phyloP scores from a whole-genome alignment of 352 stramenopile genomes.

The Phytophthora kernoviae region DNA sequence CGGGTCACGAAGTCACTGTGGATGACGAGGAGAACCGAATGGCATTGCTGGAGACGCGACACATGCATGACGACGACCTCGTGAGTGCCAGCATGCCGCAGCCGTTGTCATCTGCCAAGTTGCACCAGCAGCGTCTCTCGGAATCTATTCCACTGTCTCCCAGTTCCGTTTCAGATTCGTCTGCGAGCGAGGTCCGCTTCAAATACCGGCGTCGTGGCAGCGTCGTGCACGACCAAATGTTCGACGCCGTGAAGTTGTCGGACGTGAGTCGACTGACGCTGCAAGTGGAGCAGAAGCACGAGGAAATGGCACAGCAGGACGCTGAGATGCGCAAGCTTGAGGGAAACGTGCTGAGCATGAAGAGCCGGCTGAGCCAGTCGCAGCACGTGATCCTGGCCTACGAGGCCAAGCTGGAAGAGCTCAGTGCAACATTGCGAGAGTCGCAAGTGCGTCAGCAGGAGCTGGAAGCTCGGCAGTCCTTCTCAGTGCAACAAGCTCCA shows the following conservation, averaged over 20 bases:
- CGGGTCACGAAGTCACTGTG: conserved; percentile 38
- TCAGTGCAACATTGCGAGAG: conserved; percentile 60
- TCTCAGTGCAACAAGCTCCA: conserved; percentile 12
- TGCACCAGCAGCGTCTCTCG: conserved; percentile 9
- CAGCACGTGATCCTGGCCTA: conserved; percentile 73
- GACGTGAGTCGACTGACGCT: conserved; percentile 73
- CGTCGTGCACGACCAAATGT: conserved; percentile 82
- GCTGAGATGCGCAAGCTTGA: conserved; percentile 72
- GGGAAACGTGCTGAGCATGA: conserved; percentile 68
- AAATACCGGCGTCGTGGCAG: conserved; percentile 71
- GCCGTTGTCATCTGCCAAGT: conserved; percentile 11
- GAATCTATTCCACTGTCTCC: conserved; percentile 34
- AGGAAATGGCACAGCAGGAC: conserved; percentile 67
- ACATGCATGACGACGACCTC: conserved; percentile 41
- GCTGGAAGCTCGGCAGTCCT: conserved; percentile 27
- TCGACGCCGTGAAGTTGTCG: conserved; percentile 77
- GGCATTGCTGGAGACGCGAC: conserved; percentile 49
- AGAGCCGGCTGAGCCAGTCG: conserved; percentile 62
- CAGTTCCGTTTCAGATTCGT: conserved; percentile 47
- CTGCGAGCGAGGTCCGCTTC: conserved; percentile 66
- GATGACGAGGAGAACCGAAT: conserved; percentile 61
- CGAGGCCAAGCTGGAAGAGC: conserved; percentile 78
- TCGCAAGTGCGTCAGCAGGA: conserved; percentile 43
- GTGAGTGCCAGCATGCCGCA: conserved; percentile 7
- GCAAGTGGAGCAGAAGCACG: conserved; percentile 72